phyloP scores from a whole-genome alignment of 2,329 filamentous ascomycete genomes.

The Penicillium sp. region DNA sequence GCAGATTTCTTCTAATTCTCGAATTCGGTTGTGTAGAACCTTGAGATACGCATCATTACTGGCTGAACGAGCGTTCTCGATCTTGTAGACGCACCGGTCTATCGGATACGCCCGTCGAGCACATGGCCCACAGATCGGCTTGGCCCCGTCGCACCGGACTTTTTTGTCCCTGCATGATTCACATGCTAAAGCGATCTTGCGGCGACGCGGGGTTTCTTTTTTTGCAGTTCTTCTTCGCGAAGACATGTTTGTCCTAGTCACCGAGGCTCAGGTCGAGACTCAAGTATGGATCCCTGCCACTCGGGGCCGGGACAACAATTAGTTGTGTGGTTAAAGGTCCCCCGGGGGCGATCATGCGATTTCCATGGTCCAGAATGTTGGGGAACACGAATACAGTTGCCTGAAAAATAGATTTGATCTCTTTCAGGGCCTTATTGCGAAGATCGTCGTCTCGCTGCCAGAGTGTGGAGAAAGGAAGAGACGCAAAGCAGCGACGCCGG shows the following conservation, averaged over 20 bases:
- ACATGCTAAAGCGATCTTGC: constrained; percentile 46
- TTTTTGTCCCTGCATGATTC: constrained; percentile 35
- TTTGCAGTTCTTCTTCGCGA: constrained; percentile 17
- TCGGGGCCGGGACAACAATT: constrained; percentile 2
- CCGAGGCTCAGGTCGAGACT: constrained; percentile 4
- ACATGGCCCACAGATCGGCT: constrained; percentile 52
- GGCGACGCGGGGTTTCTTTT: constrained; percentile 23
- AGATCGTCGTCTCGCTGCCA: neutral
- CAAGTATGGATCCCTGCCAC: neutral
- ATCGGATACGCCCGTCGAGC: constrained; percentile 37
- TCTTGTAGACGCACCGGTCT: constrained; percentile 45
- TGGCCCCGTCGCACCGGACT: constrained; percentile 38
- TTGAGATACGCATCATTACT: constrained; percentile 41
- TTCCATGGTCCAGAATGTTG: neutral
- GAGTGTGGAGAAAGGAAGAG: constrained; percentile 1
- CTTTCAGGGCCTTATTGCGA: neutral
- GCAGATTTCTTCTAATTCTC: constrained; percentile 32
- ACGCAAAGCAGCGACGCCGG: constrained; percentile 3
- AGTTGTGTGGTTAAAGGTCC: neutral
- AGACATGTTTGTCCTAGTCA: constrained; percentile 16
- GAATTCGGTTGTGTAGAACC: constrained; percentile 32
- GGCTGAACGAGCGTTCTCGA: constrained; percentile 41
- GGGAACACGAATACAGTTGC: constrained; percentile 1
- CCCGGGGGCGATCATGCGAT: neutral
- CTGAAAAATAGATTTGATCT: neutral